phyloP scores from a whole-genome alignment of 768 basidiomycete genomes.

The Russula sp. region DNA sequence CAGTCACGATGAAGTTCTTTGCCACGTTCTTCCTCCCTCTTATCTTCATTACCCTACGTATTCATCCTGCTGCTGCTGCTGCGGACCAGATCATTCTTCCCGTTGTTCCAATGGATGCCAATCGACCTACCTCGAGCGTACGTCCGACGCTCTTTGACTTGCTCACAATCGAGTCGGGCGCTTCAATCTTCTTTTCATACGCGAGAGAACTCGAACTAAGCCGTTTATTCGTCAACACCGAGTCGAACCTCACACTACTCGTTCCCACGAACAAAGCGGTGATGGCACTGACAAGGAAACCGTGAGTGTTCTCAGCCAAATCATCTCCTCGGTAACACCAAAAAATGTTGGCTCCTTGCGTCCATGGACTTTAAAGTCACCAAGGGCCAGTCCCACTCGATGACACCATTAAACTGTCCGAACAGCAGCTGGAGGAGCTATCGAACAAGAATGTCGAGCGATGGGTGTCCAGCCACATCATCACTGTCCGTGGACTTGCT shows the following conservation, averaged over 20 bases:
- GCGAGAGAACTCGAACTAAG: constrained; percentile 66
- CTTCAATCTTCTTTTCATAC: constrained; percentile 81
- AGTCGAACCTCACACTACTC: constrained; percentile 48
- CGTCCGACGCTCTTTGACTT: constrained; percentile 62
- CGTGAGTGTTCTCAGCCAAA: constrained; percentile 42
- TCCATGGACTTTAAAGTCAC: constrained; percentile 39
- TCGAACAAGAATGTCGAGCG: constrained; percentile 63
- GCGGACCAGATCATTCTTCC: constrained; percentile 9
- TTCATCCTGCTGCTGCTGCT: background rate
- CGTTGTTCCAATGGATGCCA: background rate
- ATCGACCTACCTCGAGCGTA: background rate
- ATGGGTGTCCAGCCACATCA: constrained; percentile 80
- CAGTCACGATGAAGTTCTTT: constrained; percentile 3
- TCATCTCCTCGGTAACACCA: background rate
- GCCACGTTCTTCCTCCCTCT: constrained; percentile 2
- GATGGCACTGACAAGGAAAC: constrained; percentile 72
- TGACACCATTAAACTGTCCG: constrained; percentile 49
- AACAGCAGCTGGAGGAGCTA: constrained; percentile 54
- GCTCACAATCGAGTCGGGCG: constrained; percentile 65
- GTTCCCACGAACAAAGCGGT: constrained; percentile 87
- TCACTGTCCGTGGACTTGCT: constrained; percentile 51
- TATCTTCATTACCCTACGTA: background rate
- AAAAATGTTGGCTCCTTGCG: background rate
- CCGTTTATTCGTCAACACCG: constrained; percentile 33
- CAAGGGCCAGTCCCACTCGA: constrained; percentile 40